Evolutionary conservation across 371 early-diverging fungal species (phyloP), one percentile per base, ranked within the genome.

Genomic region (Saksenaea vasiformis): DNA sequence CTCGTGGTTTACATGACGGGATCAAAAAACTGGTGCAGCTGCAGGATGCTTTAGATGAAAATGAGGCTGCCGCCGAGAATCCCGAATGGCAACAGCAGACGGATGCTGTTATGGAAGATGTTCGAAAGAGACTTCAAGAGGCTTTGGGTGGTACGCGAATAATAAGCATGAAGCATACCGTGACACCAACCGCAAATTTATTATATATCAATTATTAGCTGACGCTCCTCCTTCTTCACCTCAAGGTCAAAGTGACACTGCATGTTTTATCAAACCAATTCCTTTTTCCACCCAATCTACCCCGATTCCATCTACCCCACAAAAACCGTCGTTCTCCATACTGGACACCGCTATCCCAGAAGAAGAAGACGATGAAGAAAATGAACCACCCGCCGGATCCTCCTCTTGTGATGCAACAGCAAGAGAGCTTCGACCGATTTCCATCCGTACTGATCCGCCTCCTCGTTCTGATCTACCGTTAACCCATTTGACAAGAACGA

Each of bases 91-190:
- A 51, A 37, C 54, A 55, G 37, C 60, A 64, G 7, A 69, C 75
- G 3, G 66, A 74, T n/a, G 57, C 36, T 4, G 19, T 71, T 19
- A 57, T 75, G 51, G 65, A 68, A 0, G 70, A 73, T 15, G 73
- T 74, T 17, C 58, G 65, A 27, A 65, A 68, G 58, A 61, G 35
- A 10, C 62, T 78, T 34, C 57, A 71, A 38, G 36, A 56, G 14
- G 67, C 76, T 31, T 34, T 47, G 31, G 56, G 64, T 57, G 61
- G 74, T 72, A 70, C 43, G 15, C 51, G 51, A 47, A 47, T 19
- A 47, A 47, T 19, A 47, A 47, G 51, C 51, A 22, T 47, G 51
- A 22, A 47, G 51, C n/a, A 47, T 47, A 22, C 22, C 51, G 51
- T 47, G 51, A 47, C 51, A 47, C 51, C 51, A 47, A 47, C 22